Conservation (phyloP, 73 alveolate genomes). For the Stentor coeruleus region DNA sequence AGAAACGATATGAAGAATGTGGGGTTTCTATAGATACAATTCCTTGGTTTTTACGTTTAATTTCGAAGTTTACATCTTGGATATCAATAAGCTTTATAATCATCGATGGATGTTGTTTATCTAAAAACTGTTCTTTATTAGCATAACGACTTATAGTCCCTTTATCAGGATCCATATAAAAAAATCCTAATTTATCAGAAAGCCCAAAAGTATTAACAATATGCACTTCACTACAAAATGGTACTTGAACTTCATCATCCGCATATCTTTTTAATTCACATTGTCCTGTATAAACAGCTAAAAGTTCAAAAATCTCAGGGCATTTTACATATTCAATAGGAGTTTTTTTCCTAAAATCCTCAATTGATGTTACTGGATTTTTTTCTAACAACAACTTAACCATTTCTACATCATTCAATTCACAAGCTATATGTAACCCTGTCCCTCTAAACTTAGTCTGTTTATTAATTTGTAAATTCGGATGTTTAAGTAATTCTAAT, state of each 20-base stretch:
- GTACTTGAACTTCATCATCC: slow-evolving; percentile 24
- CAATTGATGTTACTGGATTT: slow-evolving; percentile 42
- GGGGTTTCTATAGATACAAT: background rate
- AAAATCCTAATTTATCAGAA: background rate
- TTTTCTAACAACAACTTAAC: slow-evolving; percentile 50
- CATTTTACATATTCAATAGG: slow-evolving; percentile 57
- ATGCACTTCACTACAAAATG: slow-evolving; percentile 11
- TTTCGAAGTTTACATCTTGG: background rate
- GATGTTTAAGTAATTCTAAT: slow-evolving; percentile 39
- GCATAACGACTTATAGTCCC: background rate
- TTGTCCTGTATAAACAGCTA: slow-evolving; percentile 41
- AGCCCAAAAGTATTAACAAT: background rate
- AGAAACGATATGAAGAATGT: background rate
- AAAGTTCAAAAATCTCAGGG: slow-evolving; percentile 45
- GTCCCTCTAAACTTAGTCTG: slow-evolving; percentile 57
- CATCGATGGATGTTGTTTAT: background rate
- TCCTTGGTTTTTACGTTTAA: background rate
- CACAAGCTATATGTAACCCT: slow-evolving; percentile 65
- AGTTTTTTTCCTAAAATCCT: slow-evolving; percentile 44
- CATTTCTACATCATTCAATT: slow-evolving; percentile 49
- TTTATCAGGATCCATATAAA: background rate
- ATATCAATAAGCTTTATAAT: background rate
- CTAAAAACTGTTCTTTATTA: slow-evolving; percentile 7
- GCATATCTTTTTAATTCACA: slow-evolving; percentile 4
- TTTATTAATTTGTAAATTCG: slow-evolving; percentile 46